These are phyloP conservation scores for Purpureocillium lavendulum DNA, from an alignment of 2,329 filamentous ascomycete species.

Conservation along the genomic window DNA sequence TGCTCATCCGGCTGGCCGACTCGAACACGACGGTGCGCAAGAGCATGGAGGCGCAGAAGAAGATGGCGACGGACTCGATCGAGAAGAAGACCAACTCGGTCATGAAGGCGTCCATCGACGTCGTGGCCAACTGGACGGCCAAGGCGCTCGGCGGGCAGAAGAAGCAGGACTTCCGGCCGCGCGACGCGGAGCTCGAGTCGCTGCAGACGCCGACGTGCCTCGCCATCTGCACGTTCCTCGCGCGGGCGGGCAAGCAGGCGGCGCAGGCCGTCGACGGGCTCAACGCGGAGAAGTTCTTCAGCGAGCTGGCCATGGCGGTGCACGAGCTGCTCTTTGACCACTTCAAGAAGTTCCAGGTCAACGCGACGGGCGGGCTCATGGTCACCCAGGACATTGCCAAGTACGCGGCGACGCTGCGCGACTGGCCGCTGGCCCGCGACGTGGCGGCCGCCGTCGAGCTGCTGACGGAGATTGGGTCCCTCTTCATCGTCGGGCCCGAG, in stretches of 20 bases:
- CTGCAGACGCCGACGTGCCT: slow-evolving; percentile 82
- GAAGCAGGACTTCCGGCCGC: slow-evolving; percentile 85
- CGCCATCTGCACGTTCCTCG: slow-evolving; percentile 72
- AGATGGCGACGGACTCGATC: slow-evolving; percentile 63
- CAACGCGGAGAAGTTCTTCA: slow-evolving; percentile 74
- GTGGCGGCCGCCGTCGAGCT: slow-evolving; percentile 69
- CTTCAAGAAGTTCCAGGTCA: slow-evolving; percentile 90
- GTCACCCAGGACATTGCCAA: slow-evolving; percentile 93
- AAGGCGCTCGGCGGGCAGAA: slow-evolving; percentile 69
- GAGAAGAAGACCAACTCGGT: slow-evolving; percentile 71
- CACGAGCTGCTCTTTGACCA: slow-evolving; percentile 79
- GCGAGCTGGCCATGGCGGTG: slow-evolving; percentile 74
- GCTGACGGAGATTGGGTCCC: slow-evolving; percentile 83
- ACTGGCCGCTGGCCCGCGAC: slow-evolving; percentile 68
- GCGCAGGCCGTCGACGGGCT: slow-evolving; percentile 68
- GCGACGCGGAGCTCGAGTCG: slow-evolving; percentile 69
- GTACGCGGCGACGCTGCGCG: slow-evolving; percentile 78
- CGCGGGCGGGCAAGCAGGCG: slow-evolving; percentile 54
- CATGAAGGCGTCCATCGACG: slow-evolving; percentile 50
- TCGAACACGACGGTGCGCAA: slow-evolving; percentile 84
- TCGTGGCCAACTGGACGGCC: slow-evolving; percentile 66
- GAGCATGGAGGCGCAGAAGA: slow-evolving; percentile 79
- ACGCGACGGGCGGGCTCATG: slow-evolving; percentile 87
- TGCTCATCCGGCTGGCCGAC: slow-evolving; percentile 82
- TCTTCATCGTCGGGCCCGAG: slow-evolving; percentile 88